Evolutionary conservation across 1,284 basidiomycete species (phyloP), one percentile per base, ranked within the genome.

Genomic region (Pseudozyma hubeiensis): DNA sequence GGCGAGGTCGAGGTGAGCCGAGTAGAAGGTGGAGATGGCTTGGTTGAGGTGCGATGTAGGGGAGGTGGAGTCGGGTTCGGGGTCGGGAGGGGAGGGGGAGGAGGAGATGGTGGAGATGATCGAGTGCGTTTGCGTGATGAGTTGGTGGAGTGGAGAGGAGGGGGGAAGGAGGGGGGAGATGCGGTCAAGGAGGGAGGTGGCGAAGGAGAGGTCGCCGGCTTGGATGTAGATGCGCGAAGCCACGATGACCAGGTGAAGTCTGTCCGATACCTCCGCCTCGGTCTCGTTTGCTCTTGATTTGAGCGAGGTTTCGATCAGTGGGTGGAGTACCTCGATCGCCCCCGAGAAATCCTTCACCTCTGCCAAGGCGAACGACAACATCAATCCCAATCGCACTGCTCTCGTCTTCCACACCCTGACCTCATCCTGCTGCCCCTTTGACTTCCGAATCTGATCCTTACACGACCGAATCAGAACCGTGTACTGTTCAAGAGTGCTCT

Each of bases 321-420:
- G 74, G 0, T 19, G 5, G 2, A 76, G 19, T 3, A 76, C 16
- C 13, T 58, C 47, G 1, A 66, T 57, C 13, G 73, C 66, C 7
- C 60, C 66, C 16, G 29, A 19, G 13, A 31, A 69, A 30, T 69
- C 69, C 34, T 58, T 71, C 16, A 33, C 51, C n/a, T 76, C 65
- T 0, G 53, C 55, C 50, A 76, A 37, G 1, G 66, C 46, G 9
- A 54, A 60, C 3, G 61, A 64, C 11, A 66, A 19, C 62, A 73
- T 56, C 13, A 67, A 10, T 16, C 62, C 66, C 9, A 77, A 11
- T 11, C 57, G 39, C 13, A 44, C 35, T 10, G 53, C 69, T 19
- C 75, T 19, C 0, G 34, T 37, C 17, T 43, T 63, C 75, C 75
- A 77, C 24, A 64, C 9, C 16, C 16, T 17, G 5, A n/a, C n/a